Percentiles rank a stretch among this genome's conserved stretches.
phyloP scores from a whole-genome alignment of 1,284 basidiomycete genomes.

The Cutaneotrichosporon sp. region DNA sequence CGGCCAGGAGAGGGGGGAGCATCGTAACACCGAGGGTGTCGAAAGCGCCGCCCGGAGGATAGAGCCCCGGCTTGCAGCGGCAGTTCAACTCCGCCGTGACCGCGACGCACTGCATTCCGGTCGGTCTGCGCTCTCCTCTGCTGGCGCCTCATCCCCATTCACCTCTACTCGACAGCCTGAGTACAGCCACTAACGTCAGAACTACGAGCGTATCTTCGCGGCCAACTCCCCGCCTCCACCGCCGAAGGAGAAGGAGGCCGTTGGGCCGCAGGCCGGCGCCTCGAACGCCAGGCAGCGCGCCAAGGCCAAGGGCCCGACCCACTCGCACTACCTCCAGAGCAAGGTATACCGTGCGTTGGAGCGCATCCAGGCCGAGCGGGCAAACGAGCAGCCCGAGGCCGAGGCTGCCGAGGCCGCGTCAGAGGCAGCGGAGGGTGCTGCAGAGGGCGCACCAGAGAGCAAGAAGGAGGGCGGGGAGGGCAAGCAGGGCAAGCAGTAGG shows the following conservation, averaged over 20 bases:
- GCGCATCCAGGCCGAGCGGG: conserved; percentile 63
- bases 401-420: conserved; percentile 26
- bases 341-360: conserved; percentile 94
- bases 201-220: conserved; percentile 91
- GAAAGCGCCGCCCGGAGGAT: too few species aligned
- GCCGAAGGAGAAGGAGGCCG: conserved; percentile 55
- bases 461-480: background rate
- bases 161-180: background rate
- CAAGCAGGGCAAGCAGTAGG: conserved; percentile 8
- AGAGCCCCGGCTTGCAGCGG: too few species aligned
- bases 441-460: conserved; percentile 14
- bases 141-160: too few species aligned
- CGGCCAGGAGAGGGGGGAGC: too few species aligned
- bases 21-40: background rate
- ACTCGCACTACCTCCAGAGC: conserved; percentile 92
- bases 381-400: conserved; percentile 11
- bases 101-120: too few species aligned
- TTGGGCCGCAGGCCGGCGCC: conserved; percentile 18
- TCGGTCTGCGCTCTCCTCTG: too few species aligned
- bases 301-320: conserved; percentile 38
- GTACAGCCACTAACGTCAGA: conserved; percentile 56
- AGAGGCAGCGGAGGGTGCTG: conserved; percentile 23
- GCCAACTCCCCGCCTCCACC: conserved; percentile 69
- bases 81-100: too few species aligned
- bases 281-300: conserved; percentile 13